Percentiles rank a stretch among this genome's conserved stretches.
phyloP scores from a whole-genome alignment of 106 monocot species.

The Triglochin maritima region DNA sequence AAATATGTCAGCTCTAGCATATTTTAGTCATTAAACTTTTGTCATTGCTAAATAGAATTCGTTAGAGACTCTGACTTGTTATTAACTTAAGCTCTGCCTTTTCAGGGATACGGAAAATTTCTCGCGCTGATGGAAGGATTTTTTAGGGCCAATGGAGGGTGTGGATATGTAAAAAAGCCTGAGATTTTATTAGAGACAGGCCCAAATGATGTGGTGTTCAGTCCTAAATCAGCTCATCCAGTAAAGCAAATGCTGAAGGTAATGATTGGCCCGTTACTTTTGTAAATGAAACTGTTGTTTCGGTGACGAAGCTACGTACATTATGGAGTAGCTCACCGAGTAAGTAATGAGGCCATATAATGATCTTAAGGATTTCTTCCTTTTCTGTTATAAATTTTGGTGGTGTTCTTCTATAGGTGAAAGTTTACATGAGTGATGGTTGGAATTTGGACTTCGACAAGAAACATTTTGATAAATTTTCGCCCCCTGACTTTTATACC shows the following conservation, averaged over 20 bases:
- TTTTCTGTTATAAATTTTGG: not conserved
- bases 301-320: too few relatives aligned
- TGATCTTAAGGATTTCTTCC: too few relatives aligned
- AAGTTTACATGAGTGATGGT: constrained; percentile 46
- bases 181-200: constrained; percentile 27
- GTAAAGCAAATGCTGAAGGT: constrained; percentile 39
- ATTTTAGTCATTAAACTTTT: too few relatives aligned
- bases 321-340: too few relatives aligned
- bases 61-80: too few relatives aligned
- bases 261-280: not conserved
- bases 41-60: too few relatives aligned
- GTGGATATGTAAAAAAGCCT: constrained; percentile 70
- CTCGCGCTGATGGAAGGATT: constrained; percentile 66
- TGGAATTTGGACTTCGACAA: constrained; percentile 37
- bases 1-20: too few relatives aligned
- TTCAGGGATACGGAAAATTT: constrained; percentile 42
- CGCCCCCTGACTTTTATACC: constrained; percentile 53
- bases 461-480: constrained; percentile 40
- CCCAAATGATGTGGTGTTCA: constrained; percentile 14
- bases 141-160: constrained; percentile 57
- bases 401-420: constrained; percentile 19
- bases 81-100: not conserved
- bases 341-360: too few relatives aligned
- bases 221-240: constrained; percentile 23
- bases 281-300: not conserved